Base-by-base conservation (phyloP, 139 green algal species). In the Tetradesmus obliquus region DNA sequence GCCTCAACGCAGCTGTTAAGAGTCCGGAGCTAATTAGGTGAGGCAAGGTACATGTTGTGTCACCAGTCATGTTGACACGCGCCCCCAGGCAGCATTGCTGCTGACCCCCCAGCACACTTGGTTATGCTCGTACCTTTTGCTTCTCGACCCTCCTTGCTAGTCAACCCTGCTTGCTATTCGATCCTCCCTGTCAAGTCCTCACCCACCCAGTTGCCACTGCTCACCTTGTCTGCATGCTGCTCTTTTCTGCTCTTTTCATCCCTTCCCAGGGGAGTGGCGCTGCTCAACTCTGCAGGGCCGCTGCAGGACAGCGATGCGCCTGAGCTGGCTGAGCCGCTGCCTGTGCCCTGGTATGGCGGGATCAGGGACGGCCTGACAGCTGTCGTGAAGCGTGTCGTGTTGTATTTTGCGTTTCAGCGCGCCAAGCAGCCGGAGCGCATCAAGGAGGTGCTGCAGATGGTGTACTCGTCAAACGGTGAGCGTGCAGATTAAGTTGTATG, bases 361-460 rank as follows among this genome's bases (percentile, higher is more conserved):
- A 72, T 79, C 12, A 22, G 54, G 17, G 87, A 82, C 66, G 66
- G 91, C 20, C 8, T 84, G 17, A 79, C 89, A 66, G 90, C 55
- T 55, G 55, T 94, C 51, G 85, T 79, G 32, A 97, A 97, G 92
- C 92, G 96, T 1, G 90, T 90, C 20, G 94, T 94, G 12, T 74
- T 98, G 55, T 95, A 87, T 5, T 94, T 95, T 86, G 95, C 96
- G 0, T 98, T 98, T 82, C 66, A 96, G 7, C 92, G 91, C 17
- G 93, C 97, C 51, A 97, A 97, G 95, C 94, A 97, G 92, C 97
- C 96, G 3, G 66, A 89, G 12, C 94, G 95, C 53, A 96, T 98
- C 89, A 92, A 93, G n/a, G 89, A 97, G 86, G 97, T 98, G 58
- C 91, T 97, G 20, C 55, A 93, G 54, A 90, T 96, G 90, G 96